Conservation (phyloP, 2,329 filamentous ascomycete genomes). For the Apiospora arundinis region DNA sequence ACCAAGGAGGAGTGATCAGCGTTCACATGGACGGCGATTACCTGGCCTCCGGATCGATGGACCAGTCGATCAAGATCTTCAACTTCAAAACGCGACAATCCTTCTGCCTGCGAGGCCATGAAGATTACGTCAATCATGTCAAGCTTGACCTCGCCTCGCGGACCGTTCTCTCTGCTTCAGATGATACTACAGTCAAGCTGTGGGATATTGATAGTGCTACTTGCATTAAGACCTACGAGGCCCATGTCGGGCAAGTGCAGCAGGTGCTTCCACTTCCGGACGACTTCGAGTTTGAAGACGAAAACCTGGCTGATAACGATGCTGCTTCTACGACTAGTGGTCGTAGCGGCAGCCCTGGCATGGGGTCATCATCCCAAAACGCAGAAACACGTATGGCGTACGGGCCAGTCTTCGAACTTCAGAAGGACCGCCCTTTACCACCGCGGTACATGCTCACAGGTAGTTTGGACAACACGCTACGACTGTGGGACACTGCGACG, state of each 20-base stretch:
- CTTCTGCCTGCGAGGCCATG: constrained; percentile 81
- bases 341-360: constrained; percentile 49
- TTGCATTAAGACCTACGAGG: constrained; percentile 80
- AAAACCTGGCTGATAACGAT: constrained; percentile 61
- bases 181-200: constrained; percentile 88
- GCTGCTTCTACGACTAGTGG: constrained; percentile 55
- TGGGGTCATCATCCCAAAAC: constrained; percentile 34
- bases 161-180: constrained; percentile 90
- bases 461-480: constrained; percentile 87
- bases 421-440: constrained; percentile 71
- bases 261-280: constrained; percentile 84
- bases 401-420: constrained; percentile 66
- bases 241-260: constrained; percentile 94
- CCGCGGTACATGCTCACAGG: constrained; percentile 93
- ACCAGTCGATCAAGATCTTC: constrained; percentile 90
- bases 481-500: constrained; percentile 87
- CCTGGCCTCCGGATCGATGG: constrained; percentile 87
- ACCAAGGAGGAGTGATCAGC: constrained; percentile 82
- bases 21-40: constrained; percentile 87
- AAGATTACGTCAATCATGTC: constrained; percentile 97
- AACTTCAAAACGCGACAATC: constrained; percentile 86
- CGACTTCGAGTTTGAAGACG: constrained; percentile 89
- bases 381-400: constrained; percentile 60
- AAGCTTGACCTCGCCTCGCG: constrained; percentile 81
- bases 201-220: constrained; percentile 90